phyloP scores from a whole-genome alignment of 1,284 basidiomycete species.

The Apiotrichum sp. region DNA sequence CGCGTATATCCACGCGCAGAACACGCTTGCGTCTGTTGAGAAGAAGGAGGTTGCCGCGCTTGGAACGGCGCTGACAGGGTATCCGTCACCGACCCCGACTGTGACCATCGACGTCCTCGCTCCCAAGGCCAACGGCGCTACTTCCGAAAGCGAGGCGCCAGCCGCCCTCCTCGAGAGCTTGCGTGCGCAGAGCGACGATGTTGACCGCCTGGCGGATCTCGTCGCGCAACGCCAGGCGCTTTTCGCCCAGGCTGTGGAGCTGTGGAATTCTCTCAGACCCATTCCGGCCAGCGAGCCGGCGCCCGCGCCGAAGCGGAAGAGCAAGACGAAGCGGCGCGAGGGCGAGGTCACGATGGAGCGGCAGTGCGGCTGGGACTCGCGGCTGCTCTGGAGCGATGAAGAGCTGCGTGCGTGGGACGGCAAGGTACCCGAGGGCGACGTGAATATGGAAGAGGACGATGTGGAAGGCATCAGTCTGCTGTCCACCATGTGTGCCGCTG shows the following conservation, averaged over 20 bases:
- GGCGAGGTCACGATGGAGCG: conserved; percentile 21
- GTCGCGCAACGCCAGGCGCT: conserved; percentile 29
- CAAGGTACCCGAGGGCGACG: not conserved
- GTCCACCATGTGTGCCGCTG: conserved; percentile 18
- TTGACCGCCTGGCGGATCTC: conserved; percentile 14
- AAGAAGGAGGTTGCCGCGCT: conserved; percentile 29
- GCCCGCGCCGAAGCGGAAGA: conserved; percentile 19
- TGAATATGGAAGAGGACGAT: conserved; percentile 4
- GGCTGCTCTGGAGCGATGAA: conserved; percentile 31
- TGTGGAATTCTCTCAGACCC: conserved; percentile 17
- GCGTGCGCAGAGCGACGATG: conserved; percentile 13
- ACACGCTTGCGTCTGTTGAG: conserved; percentile 19
- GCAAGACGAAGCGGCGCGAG: conserved; percentile 21
- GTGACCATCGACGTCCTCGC: conserved; percentile 10
- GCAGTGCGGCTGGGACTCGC: conserved; percentile 35
- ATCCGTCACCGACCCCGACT: conserved; percentile 24
- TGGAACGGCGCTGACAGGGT: conserved; percentile 7
- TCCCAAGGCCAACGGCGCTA: not conserved
- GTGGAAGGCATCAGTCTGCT: conserved; percentile 1
- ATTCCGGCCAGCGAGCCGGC: conserved; percentile 3
- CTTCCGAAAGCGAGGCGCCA: too few species aligned
- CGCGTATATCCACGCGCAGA: conserved; percentile 30
- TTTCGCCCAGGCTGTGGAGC: conserved; percentile 19
- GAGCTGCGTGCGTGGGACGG: conserved; percentile 19
- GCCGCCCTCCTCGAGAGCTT: conserved; percentile 8